Evolutionary conservation across 1,139 yeast species (phyloP).

Genomic region (Candida tetrigidarum): DNA sequence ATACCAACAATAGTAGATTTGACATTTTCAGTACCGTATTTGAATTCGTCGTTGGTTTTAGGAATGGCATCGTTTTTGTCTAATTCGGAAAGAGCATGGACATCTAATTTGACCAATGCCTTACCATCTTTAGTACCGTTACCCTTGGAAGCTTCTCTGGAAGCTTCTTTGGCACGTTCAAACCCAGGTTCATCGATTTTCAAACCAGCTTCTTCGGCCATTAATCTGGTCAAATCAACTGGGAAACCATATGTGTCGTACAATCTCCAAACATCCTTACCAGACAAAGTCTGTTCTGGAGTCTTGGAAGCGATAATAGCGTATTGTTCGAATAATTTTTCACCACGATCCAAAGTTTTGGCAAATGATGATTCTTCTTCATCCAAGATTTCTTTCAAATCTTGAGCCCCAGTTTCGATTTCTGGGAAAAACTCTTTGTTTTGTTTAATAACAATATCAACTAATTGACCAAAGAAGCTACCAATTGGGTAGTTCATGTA

Average conservation of each 20-base stretch:
- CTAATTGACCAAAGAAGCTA: slow-evolving; percentile 85
- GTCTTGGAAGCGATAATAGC: slow-evolving; percentile 81
- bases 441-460: slow-evolving; percentile 92
- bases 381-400: slow-evolving; percentile 86
- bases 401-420: slow-evolving; percentile 67
- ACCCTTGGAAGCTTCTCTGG: slow-evolving; percentile 95
- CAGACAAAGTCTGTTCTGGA: slow-evolving; percentile 77
- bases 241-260: slow-evolving; percentile 99
- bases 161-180: slow-evolving; percentile 84
- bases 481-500: slow-evolving; percentile 97
- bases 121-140: slow-evolving; percentile 67
- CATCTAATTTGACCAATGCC: slow-evolving; percentile 77
- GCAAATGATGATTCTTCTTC: slow-evolving; percentile 97
- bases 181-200: slow-evolving; percentile 90
- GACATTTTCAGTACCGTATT: slow-evolving; percentile 69
- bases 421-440: slow-evolving; percentile 92
- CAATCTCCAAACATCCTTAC: slow-evolving; percentile 97
- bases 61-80: slow-evolving; percentile 62
- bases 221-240: slow-evolving; percentile 92
- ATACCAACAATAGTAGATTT: slow-evolving; percentile 71
- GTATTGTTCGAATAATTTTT: slow-evolving; percentile 91
- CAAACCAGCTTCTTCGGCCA: slow-evolving; percentile 99
- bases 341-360: slow-evolving; percentile 97
- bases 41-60: slow-evolving; percentile 80
- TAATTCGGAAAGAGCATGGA: slow-evolving; percentile 78